phyloP scores from a whole-genome alignment of 441 rosid species.

The Daphne laureola region DNA sequence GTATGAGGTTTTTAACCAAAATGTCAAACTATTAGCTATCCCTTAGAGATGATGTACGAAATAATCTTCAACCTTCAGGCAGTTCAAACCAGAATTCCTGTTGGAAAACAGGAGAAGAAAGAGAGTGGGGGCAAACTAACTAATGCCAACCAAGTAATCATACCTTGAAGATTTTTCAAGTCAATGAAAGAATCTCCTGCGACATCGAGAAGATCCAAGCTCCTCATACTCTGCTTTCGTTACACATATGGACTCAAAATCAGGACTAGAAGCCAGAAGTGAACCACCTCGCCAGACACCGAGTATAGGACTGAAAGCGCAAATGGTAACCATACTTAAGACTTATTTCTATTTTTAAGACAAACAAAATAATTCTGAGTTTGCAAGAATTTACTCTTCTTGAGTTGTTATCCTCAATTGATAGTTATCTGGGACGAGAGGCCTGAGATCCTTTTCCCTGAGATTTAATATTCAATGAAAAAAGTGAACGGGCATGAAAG shows the following conservation, averaged over 20 bases:
- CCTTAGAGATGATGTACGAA: no score
- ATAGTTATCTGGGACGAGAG: slow-evolving; percentile 80
- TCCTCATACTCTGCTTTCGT: slow-evolving; percentile 95
- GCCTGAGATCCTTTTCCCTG: slow-evolving; percentile 87
- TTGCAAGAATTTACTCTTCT: slow-evolving; percentile 56
- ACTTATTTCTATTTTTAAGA: slow-evolving; percentile 3
- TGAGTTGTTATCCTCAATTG: slow-evolving; percentile 74
- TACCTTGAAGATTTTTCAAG: slow-evolving; percentile 18
- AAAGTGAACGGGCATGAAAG: slow-evolving; percentile 5
- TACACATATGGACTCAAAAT: slow-evolving; percentile 77
- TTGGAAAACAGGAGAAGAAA: no score
- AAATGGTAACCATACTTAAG: slow-evolving; percentile 10
- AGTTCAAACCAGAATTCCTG: no score
- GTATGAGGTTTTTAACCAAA: no score
- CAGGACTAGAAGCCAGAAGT: slow-evolving; percentile 89
- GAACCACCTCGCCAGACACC: slow-evolving; percentile 99
- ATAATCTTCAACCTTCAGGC: no score
- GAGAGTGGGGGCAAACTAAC: background rate
- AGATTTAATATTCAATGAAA: slow-evolving; percentile 15
- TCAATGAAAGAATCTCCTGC: slow-evolving; percentile 72
- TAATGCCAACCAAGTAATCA: slow-evolving; percentile 2
- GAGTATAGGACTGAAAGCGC: slow-evolving; percentile 57
- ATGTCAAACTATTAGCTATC: no score
- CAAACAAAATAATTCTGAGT: slow-evolving; percentile 7
- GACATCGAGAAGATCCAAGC: slow-evolving; percentile 86